Base-by-base conservation (phyloP, 805 yeast genomes). In the Starmerella gropengiesseri region DNA sequence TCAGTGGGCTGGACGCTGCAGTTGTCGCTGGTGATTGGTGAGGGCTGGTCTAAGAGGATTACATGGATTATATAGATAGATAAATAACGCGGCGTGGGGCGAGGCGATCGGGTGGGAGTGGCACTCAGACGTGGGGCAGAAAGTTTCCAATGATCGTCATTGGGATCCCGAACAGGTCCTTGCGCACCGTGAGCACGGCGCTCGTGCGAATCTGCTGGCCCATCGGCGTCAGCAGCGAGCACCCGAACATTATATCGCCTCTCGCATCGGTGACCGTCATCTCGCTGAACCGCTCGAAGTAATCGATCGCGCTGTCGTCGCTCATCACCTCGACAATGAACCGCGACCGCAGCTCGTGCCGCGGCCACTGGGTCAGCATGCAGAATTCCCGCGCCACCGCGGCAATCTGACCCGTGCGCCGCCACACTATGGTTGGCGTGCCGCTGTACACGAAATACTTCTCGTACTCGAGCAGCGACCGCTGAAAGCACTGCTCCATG, bases 61-160 rank as follows among this genome's bases (percentile, higher is more conserved):
- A n/a, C n/a, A n/a, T n/a, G n/a, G n/a, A n/a, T 6, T n/a, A 20
- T 32, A 26, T 21, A 32, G n/a, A n/a, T 21, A 21, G 11, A 13
- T 21, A 21, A 21, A 7, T 23, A 23, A 8, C 7, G 26, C 7
- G 28, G 14, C 14, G 8, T 13, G 21, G n/a, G 8, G 13, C 17
- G 4, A n/a, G 5, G 11, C 29, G 14, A 3, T 13, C 8, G 1
- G 14, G 12, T 21, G 21, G 8, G 21, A 22, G 8, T 14, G 12
- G 13, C 12, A 3, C 7, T 14, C 16, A 34, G n/a, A 34, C 37
- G 20, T 32, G 33, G 11, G 35, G 40, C 47, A 89, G 66, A 59
- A 89, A 89, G 58, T 85, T 91, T 14, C 95, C 97, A 26, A 89
- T 74, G 18, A 91, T 80, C 94, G 89, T 87, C 85, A 91, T 80